Conservation (phyloP, 306 rosid genomes). For the Quercus aquifolioides region DNA sequence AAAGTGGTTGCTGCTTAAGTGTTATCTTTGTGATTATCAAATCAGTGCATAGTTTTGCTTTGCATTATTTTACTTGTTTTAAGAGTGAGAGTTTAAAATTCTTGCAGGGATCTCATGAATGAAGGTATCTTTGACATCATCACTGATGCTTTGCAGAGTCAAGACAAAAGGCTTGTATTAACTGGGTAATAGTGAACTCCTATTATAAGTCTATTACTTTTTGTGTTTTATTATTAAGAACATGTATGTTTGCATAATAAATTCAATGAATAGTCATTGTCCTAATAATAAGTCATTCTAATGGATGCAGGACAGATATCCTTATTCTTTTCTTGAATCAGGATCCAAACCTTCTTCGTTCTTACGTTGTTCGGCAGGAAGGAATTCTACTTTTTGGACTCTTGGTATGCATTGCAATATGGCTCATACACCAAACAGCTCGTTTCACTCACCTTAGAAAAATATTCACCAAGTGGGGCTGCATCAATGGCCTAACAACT, state of each 20-base stretch:
- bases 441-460: not conserved
- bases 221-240: not conserved
- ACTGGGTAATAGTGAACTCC: conserved; percentile 69
- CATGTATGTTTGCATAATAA: not conserved
- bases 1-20: conserved; percentile 8
- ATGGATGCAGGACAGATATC: conserved; percentile 98
- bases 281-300: conserved; percentile 45
- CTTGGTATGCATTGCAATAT: conserved; percentile 50
- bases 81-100: conserved; percentile 24
- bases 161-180: conserved; percentile 80
- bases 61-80: conserved; percentile 17
- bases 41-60: not conserved
- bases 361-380: conserved; percentile 86
- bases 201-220: not conserved
- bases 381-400: conserved; percentile 82
- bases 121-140: conserved; percentile 91
- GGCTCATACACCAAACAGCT: not conserved
- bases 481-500: not conserved
- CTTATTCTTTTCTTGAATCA: conserved; percentile 95
- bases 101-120: conserved; percentile 82
- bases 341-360: conserved; percentile 91
- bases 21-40: conserved; percentile 10
- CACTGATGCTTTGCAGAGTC: conserved; percentile 69
- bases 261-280: not conserved
- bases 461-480: not conserved